Base-by-base conservation (phyloP, 2,329 filamentous ascomycete species). In the Coniosporium uncinatum region DNA sequence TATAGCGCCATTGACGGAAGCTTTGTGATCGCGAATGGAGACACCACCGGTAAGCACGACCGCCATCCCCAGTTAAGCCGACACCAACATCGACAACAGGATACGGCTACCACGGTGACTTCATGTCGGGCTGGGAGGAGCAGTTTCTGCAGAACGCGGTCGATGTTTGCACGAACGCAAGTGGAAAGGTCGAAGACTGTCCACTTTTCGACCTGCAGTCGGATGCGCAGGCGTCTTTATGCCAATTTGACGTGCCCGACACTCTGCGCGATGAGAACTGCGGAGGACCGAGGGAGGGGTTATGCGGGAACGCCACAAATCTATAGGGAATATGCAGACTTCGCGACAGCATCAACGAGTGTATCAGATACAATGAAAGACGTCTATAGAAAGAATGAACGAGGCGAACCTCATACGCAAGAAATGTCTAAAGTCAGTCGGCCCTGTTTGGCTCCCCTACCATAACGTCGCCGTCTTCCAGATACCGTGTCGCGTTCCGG, bases 1-100 rank as follows among this genome's bases (percentile, higher is more conserved):
- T 94, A 85, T 61, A 66, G 64, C 21, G 75, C 73, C 42, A 63
- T 75, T 18, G 64, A 73, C 5, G 88, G 88, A 40, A 63, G 79
- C 49, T 95, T 94, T 54, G 71, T 89, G 38, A 64, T 94, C 39
- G 70, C 87, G 37, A 89, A 89, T 52, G 87, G 88, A 46, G 89
- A 96, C 54, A 72, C 78, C 20, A 82, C 41, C 52, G 84, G 83
- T 78, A 68, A 54, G 71, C n/a, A n/a, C n/a, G n/a, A n/a, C n/a
- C n/a, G n/a, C n/a, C n/a, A n/a, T n/a, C n/a, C n/a, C n/a, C n/a
- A n/a, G n/a, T n/a, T n/a, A n/a, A n/a, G n/a, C n/a, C n/a, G n/a
- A n/a, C n/a, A n/a, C n/a, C n/a, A n/a, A n/a, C n/a, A n/a, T n/a
- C n/a, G n/a, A n/a, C n/a, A n/a, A 3, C 40, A 83, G 83, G 87